phyloP scores from a whole-genome alignment of 2,329 filamentous ascomycete species.

The Fusarium sp. region DNA sequence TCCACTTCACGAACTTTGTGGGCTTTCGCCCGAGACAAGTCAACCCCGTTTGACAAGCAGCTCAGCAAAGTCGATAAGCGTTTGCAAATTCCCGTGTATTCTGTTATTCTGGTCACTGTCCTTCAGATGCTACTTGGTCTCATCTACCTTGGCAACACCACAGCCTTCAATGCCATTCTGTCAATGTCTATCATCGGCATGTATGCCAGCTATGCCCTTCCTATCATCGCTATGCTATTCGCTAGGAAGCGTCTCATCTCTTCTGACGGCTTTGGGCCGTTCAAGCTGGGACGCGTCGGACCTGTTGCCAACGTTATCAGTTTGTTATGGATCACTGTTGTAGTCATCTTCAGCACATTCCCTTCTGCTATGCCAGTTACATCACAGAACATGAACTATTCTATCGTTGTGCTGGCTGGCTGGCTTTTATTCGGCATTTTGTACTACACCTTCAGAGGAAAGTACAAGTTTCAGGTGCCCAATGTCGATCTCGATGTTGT shows the following conservation, averaged over 20 bases:
- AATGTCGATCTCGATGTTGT: constrained; percentile 8
- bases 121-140: constrained; percentile 53
- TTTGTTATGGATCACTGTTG: constrained; percentile 59
- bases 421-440: constrained; percentile 54
- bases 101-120: constrained; percentile 44
- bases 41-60: constrained; percentile 53
- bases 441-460: constrained; percentile 51
- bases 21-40: constrained; percentile 57
- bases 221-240: constrained; percentile 55
- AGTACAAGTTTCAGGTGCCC: constrained; percentile 46
- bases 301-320: constrained; percentile 56
- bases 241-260: constrained; percentile 50
- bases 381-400: constrained; percentile 62
- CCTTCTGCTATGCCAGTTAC: constrained; percentile 58
- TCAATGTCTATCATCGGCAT: constrained; percentile 59
- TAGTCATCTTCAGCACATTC: constrained; percentile 61
- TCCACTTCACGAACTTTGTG: constrained; percentile 56
- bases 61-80: constrained; percentile 53
- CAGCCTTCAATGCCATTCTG: constrained; percentile 58
- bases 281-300: constrained; percentile 54
- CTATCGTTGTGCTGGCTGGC: constrained; percentile 57
- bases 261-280: constrained; percentile 42
- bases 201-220: constrained; percentile 60
- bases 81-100: constrained; percentile 53
- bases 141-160: constrained; percentile 59